Evolutionary conservation across 2,329 filamentous ascomycete genomes (phyloP).

Genomic region (Corynespora cassiicola): DNA sequence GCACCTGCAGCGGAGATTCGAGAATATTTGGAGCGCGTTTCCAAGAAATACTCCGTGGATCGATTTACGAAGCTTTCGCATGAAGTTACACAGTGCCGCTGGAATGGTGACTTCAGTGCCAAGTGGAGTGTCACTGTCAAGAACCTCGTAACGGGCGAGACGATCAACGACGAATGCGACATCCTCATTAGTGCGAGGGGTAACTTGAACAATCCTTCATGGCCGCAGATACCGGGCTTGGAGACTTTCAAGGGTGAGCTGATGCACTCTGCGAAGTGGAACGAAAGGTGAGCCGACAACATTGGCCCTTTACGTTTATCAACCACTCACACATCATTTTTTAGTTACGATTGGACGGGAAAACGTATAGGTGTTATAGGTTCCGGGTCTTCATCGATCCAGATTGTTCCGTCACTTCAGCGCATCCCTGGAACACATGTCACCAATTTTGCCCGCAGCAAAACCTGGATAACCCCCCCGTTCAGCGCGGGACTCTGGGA

Average conservation of each 20-base stretch:
- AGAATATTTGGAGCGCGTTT: constrained; percentile 41
- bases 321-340: too few species aligned
- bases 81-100: constrained; percentile 40
- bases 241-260: constrained; percentile 38
- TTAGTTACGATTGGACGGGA: constrained; percentile 37
- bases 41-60: constrained; percentile 44
- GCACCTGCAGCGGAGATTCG: constrained; percentile 48
- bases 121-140: constrained; percentile 47
- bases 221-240: constrained; percentile 42
- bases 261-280: constrained; percentile 45
- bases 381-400: constrained; percentile 47
- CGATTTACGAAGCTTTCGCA: constrained; percentile 47
- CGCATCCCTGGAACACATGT: constrained; percentile 36
- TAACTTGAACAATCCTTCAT: constrained; percentile 36
- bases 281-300: constrained; percentile 37
- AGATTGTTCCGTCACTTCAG: constrained; percentile 50
- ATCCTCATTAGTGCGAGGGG: constrained; percentile 42
- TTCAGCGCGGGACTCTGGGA: constrained; percentile 37
- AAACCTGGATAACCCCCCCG: constrained; percentile 44
- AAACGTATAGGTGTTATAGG: constrained; percentile 46
- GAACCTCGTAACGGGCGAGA: constrained; percentile 35
- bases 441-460: constrained; percentile 40
- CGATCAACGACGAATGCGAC: constrained; percentile 31
- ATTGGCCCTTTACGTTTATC: too few species aligned
- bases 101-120: constrained; percentile 36